Conservation (phyloP, 495 filamentous ascomycete genomes). For the Talaromyces ruber region DNA sequence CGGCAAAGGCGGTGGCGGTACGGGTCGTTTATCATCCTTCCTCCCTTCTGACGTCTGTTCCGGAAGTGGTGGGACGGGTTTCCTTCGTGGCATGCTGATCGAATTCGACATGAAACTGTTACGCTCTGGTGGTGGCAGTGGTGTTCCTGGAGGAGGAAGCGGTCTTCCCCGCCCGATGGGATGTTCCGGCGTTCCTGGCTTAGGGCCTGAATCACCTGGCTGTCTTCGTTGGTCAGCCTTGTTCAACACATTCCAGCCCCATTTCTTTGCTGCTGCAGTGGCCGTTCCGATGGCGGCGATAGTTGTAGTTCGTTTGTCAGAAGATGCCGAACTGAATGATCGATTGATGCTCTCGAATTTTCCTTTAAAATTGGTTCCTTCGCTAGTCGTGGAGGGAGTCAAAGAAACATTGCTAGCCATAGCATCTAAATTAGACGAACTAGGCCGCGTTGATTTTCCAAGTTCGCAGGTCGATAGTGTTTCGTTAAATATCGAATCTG, state of each 20-base stretch:
- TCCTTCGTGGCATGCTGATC: conserved; percentile 51
- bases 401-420: conserved; percentile 1
- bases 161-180: conserved; percentile 64
- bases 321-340: conserved; percentile 26
- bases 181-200: conserved; percentile 47
- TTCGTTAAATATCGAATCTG: conserved; percentile 20
- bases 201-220: conserved; percentile 21
- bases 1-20: conserved; percentile 22
- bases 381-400: conserved; percentile 14
- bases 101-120: conserved; percentile 50
- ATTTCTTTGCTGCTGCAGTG: conserved; percentile 74
- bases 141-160: conserved; percentile 45
- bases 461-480: not conserved
- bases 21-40: conserved; percentile 16
- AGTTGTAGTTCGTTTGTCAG: conserved; percentile 28
- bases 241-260: conserved; percentile 67
- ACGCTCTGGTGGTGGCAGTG: conserved; percentile 65
- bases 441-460: not conserved
- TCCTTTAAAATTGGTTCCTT: conserved; percentile 24
- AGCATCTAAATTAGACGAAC: not conserved
- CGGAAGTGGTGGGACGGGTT: conserved; percentile 41
- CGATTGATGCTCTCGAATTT: conserved; percentile 34
- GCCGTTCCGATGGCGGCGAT: conserved; percentile 57
- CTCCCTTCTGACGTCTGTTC: conserved; percentile 11
- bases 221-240: conserved; percentile 37